Conservation (phyloP, 805 yeast genomes). For the Saccharomycopsis synnaedendra region DNA sequence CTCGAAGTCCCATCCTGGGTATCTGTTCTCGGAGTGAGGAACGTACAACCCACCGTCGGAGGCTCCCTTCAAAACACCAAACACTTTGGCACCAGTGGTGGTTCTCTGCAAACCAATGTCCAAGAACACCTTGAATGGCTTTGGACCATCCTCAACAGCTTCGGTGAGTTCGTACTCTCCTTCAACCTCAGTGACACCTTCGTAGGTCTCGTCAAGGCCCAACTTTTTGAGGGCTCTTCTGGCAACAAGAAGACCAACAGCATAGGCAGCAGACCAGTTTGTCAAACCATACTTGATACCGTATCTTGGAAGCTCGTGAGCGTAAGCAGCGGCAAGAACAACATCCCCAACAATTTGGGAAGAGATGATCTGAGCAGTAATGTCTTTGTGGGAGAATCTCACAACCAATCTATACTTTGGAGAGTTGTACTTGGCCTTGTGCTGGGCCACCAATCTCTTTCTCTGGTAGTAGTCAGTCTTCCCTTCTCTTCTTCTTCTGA, state of each 20-base stretch:
- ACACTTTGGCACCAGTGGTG: constrained; percentile 99
- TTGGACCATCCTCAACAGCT: constrained; percentile 98
- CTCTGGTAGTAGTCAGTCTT: constrained; percentile 99
- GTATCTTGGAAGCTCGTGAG: constrained; percentile 97
- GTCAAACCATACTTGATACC: constrained; percentile 98
- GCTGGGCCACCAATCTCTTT: constrained; percentile 98
- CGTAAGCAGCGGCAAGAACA: constrained; percentile 95
- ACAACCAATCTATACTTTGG: constrained; percentile 99
- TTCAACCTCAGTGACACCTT: constrained; percentile 98
- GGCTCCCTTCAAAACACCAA: constrained; percentile 99
- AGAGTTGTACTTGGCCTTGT: constrained; percentile 99
- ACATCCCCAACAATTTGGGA: constrained; percentile 96
- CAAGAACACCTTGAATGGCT: constrained; percentile 99
- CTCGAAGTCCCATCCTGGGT: constrained; percentile 99
- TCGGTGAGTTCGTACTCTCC: constrained; percentile 98
- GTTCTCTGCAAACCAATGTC: constrained; percentile 99
- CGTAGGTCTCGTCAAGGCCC: constrained; percentile 95
- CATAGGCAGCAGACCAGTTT: constrained; percentile 99
- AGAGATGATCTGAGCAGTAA: constrained; percentile 94
- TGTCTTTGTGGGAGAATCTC: constrained; percentile 99
- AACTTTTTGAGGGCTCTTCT: constrained; percentile 98
- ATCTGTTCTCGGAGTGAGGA: constrained; percentile 99
- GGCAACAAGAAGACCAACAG: constrained; percentile 96
- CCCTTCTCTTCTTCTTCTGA: constrained; percentile 99
- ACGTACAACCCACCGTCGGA: constrained; percentile 99